phyloP scores from a whole-genome alignment of 345 rosid species.

The Eucalyptus paniculata region DNA sequence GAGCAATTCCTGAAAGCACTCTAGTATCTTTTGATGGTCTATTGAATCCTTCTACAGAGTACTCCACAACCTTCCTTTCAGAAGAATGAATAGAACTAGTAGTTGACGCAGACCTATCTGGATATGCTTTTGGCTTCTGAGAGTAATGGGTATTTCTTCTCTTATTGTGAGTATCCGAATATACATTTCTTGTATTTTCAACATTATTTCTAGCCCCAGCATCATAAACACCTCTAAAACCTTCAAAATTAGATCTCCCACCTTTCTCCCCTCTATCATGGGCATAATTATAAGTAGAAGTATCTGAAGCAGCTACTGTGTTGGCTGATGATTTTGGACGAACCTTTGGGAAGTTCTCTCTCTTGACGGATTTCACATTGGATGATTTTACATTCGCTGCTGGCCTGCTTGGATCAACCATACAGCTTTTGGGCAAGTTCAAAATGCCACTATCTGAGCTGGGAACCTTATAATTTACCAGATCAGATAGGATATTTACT shows the following conservation, averaged over 20 bases:
- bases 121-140: constrained; percentile 20
- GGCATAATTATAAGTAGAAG: constrained; percentile 6
- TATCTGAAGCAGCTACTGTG: constrained; percentile 13
- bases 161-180: constrained; percentile 20
- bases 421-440: constrained; percentile 21
- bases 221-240: constrained; percentile 34
- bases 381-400: constrained; percentile 33
- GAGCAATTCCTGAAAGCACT: constrained; percentile 11
- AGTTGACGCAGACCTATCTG: constrained; percentile 18
- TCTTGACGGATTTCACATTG: constrained; percentile 33
- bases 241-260: constrained; percentile 23
- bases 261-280: constrained; percentile 5
- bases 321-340: constrained; percentile 35
- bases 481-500: constrained; percentile 45
- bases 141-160: constrained; percentile 9
- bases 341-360: constrained; percentile 44
- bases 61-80: constrained; percentile 19
- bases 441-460: constrained; percentile 21
- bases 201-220: constrained; percentile 9
- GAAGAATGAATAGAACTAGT: constrained; percentile 14
- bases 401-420: constrained; percentile 52
- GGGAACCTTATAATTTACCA: constrained; percentile 59
- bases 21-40: constrained; percentile 31
- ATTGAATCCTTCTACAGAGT: constrained; percentile 11
- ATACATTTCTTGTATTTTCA: constrained; percentile 1